Conservation (phyloP, 768 basidiomycete species). For the Agaricus bisporus region DNA sequence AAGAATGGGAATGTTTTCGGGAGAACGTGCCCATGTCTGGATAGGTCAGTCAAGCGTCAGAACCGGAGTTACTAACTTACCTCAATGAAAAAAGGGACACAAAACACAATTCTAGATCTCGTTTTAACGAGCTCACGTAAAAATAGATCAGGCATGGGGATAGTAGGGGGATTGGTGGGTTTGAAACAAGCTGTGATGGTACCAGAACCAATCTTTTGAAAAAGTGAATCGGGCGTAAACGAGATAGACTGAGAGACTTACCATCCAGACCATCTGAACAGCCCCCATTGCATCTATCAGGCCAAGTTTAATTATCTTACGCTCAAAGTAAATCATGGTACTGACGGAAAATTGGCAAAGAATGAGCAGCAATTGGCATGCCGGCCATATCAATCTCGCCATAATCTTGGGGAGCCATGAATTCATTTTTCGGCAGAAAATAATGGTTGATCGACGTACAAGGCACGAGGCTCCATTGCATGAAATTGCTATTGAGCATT, state of each 20-base stretch:
- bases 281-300: slow-evolving; percentile 15
- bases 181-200: slow-evolving; percentile 18
- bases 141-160: slow-evolving; percentile 16
- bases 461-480: slow-evolving; percentile 14
- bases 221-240: neutral
- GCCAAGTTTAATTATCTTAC: neutral
- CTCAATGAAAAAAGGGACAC: slow-evolving; percentile 17
- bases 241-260: neutral
- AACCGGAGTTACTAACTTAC: slow-evolving; percentile 4
- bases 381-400: slow-evolving; percentile 20
- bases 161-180: slow-evolving; percentile 11
- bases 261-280: slow-evolving; percentile 12
- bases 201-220: slow-evolving; percentile 7
- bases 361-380: slow-evolving; percentile 13
- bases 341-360: slow-evolving; percentile 17
- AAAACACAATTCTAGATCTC: slow-evolving; percentile 4
- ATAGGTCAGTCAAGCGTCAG: neutral
- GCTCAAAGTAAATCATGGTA: neutral
- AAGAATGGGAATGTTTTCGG: slow-evolving; percentile 11
- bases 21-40: slow-evolving; percentile 17
- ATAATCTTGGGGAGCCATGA: slow-evolving; percentile 10
- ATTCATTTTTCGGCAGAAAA: neutral
- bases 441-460: slow-evolving; percentile 4
- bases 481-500: slow-evolving; percentile 5
- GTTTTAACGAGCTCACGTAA: slow-evolving; percentile 8